Conservation (phyloP, 148 eudicot species). For the Tetragonia tetragonoides region DNA sequence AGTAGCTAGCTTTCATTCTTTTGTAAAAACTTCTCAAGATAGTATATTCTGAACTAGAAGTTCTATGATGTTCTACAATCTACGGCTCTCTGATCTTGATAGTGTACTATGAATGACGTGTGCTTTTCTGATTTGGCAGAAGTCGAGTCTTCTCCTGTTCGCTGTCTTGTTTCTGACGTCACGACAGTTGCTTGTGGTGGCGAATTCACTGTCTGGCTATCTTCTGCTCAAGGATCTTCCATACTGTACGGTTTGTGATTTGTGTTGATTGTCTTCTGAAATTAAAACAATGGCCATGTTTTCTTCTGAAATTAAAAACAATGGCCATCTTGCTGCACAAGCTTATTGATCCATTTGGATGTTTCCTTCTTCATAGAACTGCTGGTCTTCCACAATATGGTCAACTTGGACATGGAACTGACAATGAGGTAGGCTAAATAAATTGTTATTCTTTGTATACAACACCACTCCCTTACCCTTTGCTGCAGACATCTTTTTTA, state of each 20-base stretch:
- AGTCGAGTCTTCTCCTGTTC: conserved; percentile 78
- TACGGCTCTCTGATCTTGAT: background rate
- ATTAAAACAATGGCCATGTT: no score
- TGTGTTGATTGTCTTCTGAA: background rate
- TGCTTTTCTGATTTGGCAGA: conserved; percentile 47
- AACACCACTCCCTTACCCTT: background rate
- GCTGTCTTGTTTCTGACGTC: conserved; percentile 74
- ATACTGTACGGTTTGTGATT: conserved; percentile 68
- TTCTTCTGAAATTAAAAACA: background rate
- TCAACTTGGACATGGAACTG: conserved; percentile 98
- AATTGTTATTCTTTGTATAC: background rate
- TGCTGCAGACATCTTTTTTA: background rate
- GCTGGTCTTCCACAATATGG: conserved; percentile 99
- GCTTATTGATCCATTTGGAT: background rate
- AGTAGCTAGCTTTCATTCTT: no score
- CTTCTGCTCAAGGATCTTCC: conserved; percentile 78
- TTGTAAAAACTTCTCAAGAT: background rate
- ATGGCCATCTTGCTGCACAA: background rate
- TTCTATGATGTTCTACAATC: background rate
- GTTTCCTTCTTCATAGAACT: conserved; percentile 46
- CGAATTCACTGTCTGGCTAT: conserved; percentile 86
- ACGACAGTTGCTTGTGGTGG: conserved; percentile 69
- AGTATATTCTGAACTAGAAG: background rate
- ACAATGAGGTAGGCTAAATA: conserved; percentile 71
- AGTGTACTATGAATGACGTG: background rate